Percentiles rank a stretch among this genome's conserved stretches.
Evolutionary conservation across 495 filamentous ascomycete species (phyloP).

Genomic region (Podospora bellae-mahoneyi): DNA sequence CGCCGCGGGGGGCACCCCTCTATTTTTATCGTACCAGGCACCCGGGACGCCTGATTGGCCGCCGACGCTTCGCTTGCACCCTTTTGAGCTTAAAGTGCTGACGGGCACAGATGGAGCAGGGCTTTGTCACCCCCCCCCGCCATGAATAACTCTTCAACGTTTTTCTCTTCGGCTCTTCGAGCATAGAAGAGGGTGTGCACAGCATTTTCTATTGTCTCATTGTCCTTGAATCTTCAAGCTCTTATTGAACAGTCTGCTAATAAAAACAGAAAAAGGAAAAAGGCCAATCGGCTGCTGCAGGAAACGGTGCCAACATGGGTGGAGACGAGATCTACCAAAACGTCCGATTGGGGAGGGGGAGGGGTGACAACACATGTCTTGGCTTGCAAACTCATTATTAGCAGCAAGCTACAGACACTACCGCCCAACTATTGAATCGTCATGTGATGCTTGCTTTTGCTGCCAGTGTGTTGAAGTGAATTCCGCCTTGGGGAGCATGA

Average conservation of each 20-base stretch:
- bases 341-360: conserved; percentile 2
- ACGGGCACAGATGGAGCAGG: conserved; percentile 7
- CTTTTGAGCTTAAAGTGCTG: conserved; percentile 11
- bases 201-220: not conserved
- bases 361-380: conserved; percentile 13
- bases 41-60: conserved; percentile 15
- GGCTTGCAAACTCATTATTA: not conserved
- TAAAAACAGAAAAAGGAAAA: not conserved
- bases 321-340: not conserved
- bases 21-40: conserved; percentile 18
- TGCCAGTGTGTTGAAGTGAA: not conserved
- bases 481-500: not conserved
- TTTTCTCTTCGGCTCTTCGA: not conserved
- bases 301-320: not conserved
- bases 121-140: conserved; percentile 6
- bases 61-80: not conserved
- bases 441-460: conserved; percentile 3
- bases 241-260: not conserved
- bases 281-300: not conserved
- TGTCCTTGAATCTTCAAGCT: not conserved
- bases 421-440: conserved; percentile 3
- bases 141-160: conserved; percentile 4
- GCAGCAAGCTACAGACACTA: not conserved
- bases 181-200: not conserved
- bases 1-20: conserved; percentile 1